Evolutionary conservation across 2,329 filamentous ascomycete species (phyloP).

Genomic region (Periglandula ipomoeae): DNA sequence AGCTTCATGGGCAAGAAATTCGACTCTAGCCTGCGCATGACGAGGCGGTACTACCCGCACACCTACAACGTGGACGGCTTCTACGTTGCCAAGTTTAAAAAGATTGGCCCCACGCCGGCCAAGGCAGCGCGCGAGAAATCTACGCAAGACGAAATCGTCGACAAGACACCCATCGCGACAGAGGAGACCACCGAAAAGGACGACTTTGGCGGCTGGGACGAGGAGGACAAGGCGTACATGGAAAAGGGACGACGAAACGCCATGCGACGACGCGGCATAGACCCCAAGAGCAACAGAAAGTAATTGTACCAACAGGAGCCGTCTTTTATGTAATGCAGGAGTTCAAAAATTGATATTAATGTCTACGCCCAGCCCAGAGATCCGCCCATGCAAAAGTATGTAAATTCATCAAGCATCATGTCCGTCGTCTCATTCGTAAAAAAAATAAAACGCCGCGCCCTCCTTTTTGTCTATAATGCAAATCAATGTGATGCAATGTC

Average conservation of each 20-base stretch:
- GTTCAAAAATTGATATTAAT: background rate
- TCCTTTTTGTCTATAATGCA: background rate
- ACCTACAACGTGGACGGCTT: constrained; percentile 95
- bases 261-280: constrained; percentile 64
- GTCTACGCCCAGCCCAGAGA: background rate
- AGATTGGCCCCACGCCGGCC: constrained; percentile 67
- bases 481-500: background rate
- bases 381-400: constrained; percentile 2
- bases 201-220: constrained; percentile 64
- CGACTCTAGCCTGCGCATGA: constrained; percentile 73
- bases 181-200: constrained; percentile 36
- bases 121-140: constrained; percentile 31
- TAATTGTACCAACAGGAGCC: background rate
- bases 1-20: constrained; percentile 88
- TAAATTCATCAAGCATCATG: constrained; percentile 8
- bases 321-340: background rate
- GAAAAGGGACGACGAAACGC: constrained; percentile 64
- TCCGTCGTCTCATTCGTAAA: constrained; percentile 8
- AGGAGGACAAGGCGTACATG: constrained; percentile 63
- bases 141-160: constrained; percentile 39
- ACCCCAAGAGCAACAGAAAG: constrained; percentile 57
- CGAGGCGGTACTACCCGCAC: constrained; percentile 81
- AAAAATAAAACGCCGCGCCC: background rate
- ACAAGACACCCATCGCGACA: constrained; percentile 58
- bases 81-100: constrained; percentile 97